Base-by-base conservation (phyloP, 148 eudicot genomes). In the Vaccinium macrocarpon region DNA sequence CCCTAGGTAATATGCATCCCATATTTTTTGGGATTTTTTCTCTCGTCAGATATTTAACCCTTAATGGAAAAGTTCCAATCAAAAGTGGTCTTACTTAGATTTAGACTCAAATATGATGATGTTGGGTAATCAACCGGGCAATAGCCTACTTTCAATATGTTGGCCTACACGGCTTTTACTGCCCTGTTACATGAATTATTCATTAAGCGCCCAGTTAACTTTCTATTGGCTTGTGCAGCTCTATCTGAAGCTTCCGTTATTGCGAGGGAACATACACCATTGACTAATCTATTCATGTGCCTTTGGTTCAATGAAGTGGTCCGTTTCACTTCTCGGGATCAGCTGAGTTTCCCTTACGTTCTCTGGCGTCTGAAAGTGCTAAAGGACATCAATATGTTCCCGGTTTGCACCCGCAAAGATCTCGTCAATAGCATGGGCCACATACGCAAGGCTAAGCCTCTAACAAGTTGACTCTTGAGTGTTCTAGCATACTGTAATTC, bases 351-450 rank as follows among this genome's bases (percentile, higher is more conserved):
- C 76, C 99, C 98, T 6, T 97, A 92, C 66, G 93, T 95, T 75
- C 91, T 95, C 8, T 95, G 99, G 99, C 91, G 93, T 82, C 83
- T 97, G 88, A 91, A 92, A 82, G 91, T 87, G 49, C 78, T 93
- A 74, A 94, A 84, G 87, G 90, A 91, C 80, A 92, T 97, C 52
- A 91, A 97, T 79, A 88, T 95, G 93, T 95, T 95, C 85, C 98
- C 99, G 13, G 99, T 97, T 71, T 97, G 99, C 87, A 93, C 94
- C 23, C 92, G 99, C 56, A 97, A 97, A 86, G 98, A 97, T 90
- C 95, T 97, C 35, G 99, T 97, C n/a, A 95, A 97, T 86, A 97
- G 98, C 86, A 97, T 94, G 95, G 97, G 99, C 62, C 99, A 97
- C 78, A 23, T 95, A 84, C 92, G 98, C 87, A 97, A 97, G 90